Conservation (phyloP, 1,284 basidiomycete genomes). For the Tilletia horrida region DNA sequence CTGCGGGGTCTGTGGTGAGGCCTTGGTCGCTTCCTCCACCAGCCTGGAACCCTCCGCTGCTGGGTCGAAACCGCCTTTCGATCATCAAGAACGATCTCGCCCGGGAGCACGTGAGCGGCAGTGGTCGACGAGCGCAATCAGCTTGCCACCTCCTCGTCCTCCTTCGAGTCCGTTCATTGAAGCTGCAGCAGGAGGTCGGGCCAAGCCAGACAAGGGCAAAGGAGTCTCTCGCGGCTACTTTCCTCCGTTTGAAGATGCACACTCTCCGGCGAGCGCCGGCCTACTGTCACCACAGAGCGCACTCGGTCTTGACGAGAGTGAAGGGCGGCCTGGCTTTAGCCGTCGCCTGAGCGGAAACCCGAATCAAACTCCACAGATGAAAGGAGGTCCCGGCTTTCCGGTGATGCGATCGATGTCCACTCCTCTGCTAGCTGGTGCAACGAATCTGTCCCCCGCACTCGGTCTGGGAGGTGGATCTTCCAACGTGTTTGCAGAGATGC, state of each 20-base stretch:
- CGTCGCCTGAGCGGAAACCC: not conserved
- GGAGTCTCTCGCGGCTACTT: constrained; percentile 12
- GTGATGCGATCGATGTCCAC: constrained; percentile 24
- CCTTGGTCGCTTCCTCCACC: not conserved
- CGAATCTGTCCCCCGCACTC: constrained; percentile 23
- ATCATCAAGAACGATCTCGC: not conserved
- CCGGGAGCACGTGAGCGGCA: constrained; percentile 1
- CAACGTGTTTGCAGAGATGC: constrained; percentile 12
- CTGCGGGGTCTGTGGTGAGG: constrained; percentile 13
- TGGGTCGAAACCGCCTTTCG: not conserved
- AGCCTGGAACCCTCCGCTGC: not conserved
- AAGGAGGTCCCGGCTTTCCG: not conserved
- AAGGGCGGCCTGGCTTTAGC: not conserved
- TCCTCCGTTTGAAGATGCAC: not conserved
- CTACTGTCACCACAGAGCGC: too few species aligned
- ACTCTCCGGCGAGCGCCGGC: not conserved
- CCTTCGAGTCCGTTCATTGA: constrained; percentile 16
- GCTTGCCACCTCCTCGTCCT: constrained; percentile 1
- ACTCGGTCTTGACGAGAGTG: too few species aligned
- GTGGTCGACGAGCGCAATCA: constrained; percentile 5
- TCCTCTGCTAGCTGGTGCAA: constrained; percentile 25
- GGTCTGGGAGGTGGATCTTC: constrained; percentile 20
- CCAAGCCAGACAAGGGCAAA: constrained; percentile 15
- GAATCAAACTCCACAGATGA: too few species aligned
- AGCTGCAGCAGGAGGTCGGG: constrained; percentile 3